phyloP scores from a whole-genome alignment of 2,329 filamentous ascomycete species.

The Neonectria hederae region DNA sequence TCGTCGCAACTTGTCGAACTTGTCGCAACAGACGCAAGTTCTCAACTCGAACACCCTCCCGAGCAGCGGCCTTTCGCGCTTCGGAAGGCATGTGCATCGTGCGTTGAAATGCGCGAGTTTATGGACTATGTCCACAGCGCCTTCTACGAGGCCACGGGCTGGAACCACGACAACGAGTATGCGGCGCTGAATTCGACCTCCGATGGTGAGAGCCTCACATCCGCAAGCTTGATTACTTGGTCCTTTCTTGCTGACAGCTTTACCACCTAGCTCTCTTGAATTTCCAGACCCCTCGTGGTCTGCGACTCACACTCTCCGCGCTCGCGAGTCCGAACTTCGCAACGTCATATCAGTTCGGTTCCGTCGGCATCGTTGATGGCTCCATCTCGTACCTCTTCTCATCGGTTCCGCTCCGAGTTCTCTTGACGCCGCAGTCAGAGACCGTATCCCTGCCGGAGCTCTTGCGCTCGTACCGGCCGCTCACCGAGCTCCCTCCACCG shows the following conservation, averaged over 20 bases:
- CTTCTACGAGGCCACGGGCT: constrained; percentile 86
- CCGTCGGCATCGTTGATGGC: constrained; percentile 90
- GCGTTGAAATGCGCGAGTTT: constrained; percentile 83
- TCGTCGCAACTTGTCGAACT: constrained; percentile 9
- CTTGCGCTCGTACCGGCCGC: constrained; percentile 82
- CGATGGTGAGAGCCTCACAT: constrained; percentile 67
- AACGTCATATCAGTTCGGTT: constrained; percentile 91
- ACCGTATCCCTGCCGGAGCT: constrained; percentile 80
- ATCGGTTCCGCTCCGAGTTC: constrained; percentile 76
- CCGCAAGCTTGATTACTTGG: constrained; percentile 1
- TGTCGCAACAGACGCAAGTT: constrained; percentile 1
- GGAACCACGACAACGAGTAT: constrained; percentile 94
- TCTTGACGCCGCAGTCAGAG: constrained; percentile 74
- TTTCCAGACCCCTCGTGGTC: constrained; percentile 84
- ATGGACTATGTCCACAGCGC: constrained; percentile 96
- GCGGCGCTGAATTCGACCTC: constrained; percentile 84
- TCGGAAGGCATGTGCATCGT: constrained; percentile 42
- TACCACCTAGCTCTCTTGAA: constrained; percentile 76
- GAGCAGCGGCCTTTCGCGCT: constrained; percentile 18
- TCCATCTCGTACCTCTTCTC: constrained; percentile 98
- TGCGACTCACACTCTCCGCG: constrained; percentile 88
- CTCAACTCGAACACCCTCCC: neutral
- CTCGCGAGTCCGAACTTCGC: constrained; percentile 93
- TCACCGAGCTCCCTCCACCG: constrained; percentile 66
- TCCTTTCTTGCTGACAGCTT: constrained; percentile 30